Conservation (phyloP, 140 eudicot genomes). For the Bidens hawaiensis region DNA sequence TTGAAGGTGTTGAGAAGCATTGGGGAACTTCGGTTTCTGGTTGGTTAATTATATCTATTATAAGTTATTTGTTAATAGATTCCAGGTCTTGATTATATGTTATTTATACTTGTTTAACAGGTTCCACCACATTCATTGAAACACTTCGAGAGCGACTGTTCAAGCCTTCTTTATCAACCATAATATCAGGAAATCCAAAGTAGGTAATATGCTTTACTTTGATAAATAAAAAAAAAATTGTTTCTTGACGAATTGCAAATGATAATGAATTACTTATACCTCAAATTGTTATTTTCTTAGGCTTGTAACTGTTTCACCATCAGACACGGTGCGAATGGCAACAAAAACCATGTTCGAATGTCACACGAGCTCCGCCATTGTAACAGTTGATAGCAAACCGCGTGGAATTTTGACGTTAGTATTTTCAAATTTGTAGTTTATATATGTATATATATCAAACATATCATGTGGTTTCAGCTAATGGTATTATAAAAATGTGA, state of each 20-base stretch:
- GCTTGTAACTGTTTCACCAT: constrained; percentile 69
- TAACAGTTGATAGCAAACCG: constrained; percentile 79
- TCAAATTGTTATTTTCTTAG: constrained; percentile 32
- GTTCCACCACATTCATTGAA: constrained; percentile 78
- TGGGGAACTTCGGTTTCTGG: constrained; percentile 81
- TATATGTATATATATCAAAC: neutral
- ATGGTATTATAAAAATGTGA: neutral
- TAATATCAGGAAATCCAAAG: constrained; percentile 87
- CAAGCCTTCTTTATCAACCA: constrained; percentile 80
- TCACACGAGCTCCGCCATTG: constrained; percentile 64
- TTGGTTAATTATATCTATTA: constrained; percentile 31
- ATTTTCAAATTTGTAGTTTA: neutral
- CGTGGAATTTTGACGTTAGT: constrained; percentile 91
- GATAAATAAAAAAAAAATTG: neutral
- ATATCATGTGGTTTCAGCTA: neutral
- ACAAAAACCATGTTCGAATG: constrained; percentile 79
- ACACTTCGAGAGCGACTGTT: constrained; percentile 79
- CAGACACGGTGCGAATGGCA: constrained; percentile 78
- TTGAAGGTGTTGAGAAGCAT: constrained; percentile 94
- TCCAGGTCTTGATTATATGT: constrained; percentile 27
- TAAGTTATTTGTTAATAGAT: constrained; percentile 34
- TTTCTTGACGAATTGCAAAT: neutral
- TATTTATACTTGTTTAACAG: constrained; percentile 31
- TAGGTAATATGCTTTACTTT: constrained; percentile 75
- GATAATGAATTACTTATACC: neutral